Evolutionary conservation across 202 grass and related monocot species (phyloP).

Genomic region (Zoysia matrella): DNA sequence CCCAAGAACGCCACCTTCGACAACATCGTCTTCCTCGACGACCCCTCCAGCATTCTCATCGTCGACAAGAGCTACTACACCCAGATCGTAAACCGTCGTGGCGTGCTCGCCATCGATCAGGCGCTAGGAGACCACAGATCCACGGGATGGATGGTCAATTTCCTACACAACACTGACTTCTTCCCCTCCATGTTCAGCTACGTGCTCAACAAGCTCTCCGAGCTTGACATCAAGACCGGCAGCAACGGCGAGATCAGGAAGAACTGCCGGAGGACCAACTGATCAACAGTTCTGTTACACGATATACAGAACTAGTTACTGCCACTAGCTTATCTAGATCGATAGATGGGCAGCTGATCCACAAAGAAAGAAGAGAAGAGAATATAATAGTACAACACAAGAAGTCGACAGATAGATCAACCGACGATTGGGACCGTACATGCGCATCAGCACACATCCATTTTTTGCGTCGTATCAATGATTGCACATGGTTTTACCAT

Average conservation of each 20-base stretch:
- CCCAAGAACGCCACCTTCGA: slow-evolving; percentile 13
- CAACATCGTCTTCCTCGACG: slow-evolving; percentile 39
- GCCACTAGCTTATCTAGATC: neutral
- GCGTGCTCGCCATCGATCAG: slow-evolving; percentile 40
- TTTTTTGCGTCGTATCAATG: slow-evolving; percentile 4
- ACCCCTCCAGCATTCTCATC: too few species aligned
- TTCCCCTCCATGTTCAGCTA: too few species aligned
- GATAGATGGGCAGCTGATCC: neutral
- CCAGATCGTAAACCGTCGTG: too few species aligned
- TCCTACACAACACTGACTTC: slow-evolving; percentile 25
- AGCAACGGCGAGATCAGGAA: too few species aligned
- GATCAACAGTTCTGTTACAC: neutral
- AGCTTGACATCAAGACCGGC: too few species aligned
- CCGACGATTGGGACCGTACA: neutral
- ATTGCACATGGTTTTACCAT: slow-evolving; percentile 41
- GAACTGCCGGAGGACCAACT: slow-evolving; percentile 41
- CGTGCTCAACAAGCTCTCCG: too few species aligned
- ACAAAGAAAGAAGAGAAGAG: neutral
- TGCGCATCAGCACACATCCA: neutral
- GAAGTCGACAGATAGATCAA: neutral
- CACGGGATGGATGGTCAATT: slow-evolving; percentile 57
- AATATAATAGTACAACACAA: neutral
- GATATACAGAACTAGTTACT: neutral
- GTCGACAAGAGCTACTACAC: too few species aligned
- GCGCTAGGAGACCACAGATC: slow-evolving; percentile 32